A percentile compares a stretch with the other conserved stretches of the same genome.
These are phyloP conservation scores for Rhytidhysteron rufulum DNA, from an alignment of 2,329 filamentous ascomycete genomes.

Conservation along the genomic window DNA sequence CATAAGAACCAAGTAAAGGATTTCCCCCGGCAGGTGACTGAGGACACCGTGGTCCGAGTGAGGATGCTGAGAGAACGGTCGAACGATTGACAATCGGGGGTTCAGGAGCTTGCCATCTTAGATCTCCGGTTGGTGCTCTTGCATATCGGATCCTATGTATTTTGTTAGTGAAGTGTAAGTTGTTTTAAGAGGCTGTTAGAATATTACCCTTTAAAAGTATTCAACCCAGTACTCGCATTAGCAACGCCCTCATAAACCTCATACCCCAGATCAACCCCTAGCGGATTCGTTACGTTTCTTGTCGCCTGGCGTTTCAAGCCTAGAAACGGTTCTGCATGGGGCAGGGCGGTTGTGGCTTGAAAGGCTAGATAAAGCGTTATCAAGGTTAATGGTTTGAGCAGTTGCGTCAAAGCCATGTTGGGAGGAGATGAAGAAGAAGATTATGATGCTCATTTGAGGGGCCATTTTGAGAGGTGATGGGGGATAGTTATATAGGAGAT, in stretches of 20 bases:
- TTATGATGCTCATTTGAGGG: too few species aligned
- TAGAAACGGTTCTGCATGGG: neutral
- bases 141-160: constrained; percentile 20
- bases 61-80: constrained; percentile 6
- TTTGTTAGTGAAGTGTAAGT: neutral
- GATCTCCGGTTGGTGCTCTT: constrained; percentile 11
- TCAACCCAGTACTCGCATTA: constrained; percentile 15
- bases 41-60: constrained; percentile 13
- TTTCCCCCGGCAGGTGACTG: constrained; percentile 7
- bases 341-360: neutral
- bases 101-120: constrained; percentile 17
- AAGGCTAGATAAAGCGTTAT: neutral
- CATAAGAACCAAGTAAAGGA: neutral
- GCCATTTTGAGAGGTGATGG: too few species aligned
- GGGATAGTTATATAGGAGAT: too few species aligned
- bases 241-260: constrained; percentile 14
- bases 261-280: constrained; percentile 17
- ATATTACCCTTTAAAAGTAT: constrained; percentile 20
- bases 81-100: constrained; percentile 9
- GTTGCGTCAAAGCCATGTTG: too few species aligned
- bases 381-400: too few species aligned
- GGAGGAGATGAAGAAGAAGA: too few species aligned
- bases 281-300: neutral
- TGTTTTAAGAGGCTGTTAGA: neutral
- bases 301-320: neutral